Percentiles rank a stretch among this genome's conserved stretches.
Evolutionary conservation across 2,329 filamentous ascomycete genomes (phyloP).

Genomic region (Didymosphaeria variabile): DNA sequence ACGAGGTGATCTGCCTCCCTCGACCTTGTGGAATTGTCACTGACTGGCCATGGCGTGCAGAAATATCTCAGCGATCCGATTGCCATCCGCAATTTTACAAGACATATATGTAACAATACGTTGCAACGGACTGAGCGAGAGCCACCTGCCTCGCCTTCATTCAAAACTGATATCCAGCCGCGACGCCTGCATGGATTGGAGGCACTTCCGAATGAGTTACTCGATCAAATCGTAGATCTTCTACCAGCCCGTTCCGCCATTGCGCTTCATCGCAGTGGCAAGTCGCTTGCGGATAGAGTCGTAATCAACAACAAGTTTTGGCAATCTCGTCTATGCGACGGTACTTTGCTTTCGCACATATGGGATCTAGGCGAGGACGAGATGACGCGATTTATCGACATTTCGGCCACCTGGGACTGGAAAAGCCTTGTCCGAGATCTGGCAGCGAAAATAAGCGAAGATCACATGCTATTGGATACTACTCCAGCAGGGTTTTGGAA

Average conservation of each 20-base stretch:
- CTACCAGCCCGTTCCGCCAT: conserved; percentile 28
- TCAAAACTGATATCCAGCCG: background rate
- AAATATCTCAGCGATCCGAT: conserved; percentile 36
- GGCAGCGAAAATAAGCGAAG: background rate
- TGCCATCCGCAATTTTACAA: conserved; percentile 19
- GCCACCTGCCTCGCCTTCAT: conserved; percentile 11
- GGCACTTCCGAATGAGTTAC: conserved; percentile 27
- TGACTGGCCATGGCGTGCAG: conserved; percentile 15
- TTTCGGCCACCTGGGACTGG: background rate
- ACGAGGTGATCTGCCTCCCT: conserved; percentile 27
- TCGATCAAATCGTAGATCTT: conserved; percentile 27
- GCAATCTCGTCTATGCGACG: conserved; percentile 30
- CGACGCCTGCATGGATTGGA: conserved; percentile 22
- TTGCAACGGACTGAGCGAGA: conserved; percentile 6
- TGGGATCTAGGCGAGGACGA: conserved; percentile 34
- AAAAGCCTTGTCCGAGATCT: background rate
- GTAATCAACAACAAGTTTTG: conserved; percentile 37
- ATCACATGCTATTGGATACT: too few relatives aligned
- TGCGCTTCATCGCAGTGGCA: conserved; percentile 31
- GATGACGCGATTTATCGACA: conserved; percentile 12
- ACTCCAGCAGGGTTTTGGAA: background rate
- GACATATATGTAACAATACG: conserved; percentile 22
- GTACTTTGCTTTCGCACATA: conserved; percentile 32
- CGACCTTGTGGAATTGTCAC: conserved; percentile 1
- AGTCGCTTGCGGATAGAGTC: conserved; percentile 26